Conservation (phyloP, 768 basidiomycete species). For the Flagelloscypha sp. region DNA sequence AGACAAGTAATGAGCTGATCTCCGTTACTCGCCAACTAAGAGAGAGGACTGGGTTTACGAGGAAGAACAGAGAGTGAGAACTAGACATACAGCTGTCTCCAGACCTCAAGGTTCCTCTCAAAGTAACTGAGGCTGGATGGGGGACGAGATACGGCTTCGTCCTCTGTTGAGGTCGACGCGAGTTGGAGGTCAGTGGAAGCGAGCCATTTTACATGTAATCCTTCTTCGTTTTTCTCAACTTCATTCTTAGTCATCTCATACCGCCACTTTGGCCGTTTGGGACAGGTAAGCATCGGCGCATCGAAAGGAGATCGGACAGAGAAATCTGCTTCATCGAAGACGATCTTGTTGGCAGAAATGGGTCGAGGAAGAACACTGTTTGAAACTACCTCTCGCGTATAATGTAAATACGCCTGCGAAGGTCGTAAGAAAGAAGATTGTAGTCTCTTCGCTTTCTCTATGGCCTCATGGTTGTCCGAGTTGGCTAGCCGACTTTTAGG, state of each 20-base stretch:
- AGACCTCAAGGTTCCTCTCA: constrained; percentile 89
- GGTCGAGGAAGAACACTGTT: constrained; percentile 48
- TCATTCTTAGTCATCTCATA: constrained; percentile 83
- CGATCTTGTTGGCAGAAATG: constrained; percentile 30
- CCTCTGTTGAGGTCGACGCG: constrained; percentile 10
- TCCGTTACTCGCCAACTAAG: constrained; percentile 89
- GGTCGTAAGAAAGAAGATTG: constrained; percentile 68
- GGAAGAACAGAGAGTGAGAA: constrained; percentile 2
- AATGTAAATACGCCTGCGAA: constrained; percentile 49
- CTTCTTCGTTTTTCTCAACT: constrained; percentile 87
- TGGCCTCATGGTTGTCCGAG: constrained; percentile 20
- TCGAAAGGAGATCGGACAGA: constrained; percentile 4
- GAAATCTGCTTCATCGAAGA: constrained; percentile 22
- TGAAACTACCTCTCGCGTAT: constrained; percentile 49
- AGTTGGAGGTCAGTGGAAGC: constrained; percentile 40
- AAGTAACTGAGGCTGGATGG: constrained; percentile 79
- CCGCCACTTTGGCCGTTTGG: constrained; percentile 78
- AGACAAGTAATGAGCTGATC: constrained; percentile 79
- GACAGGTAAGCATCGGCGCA: constrained; percentile 28
- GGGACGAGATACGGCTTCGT: constrained; percentile 48
- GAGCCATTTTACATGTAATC: constrained; percentile 74
- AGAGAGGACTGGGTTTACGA: constrained; percentile 7
- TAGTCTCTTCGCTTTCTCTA: constrained; percentile 39
- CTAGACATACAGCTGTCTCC: constrained; percentile 76
- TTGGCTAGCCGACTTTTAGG: constrained; percentile 18